Evolutionary conservation across 805 yeast species (phyloP).

Genomic region (Starmerella geochares): DNA sequence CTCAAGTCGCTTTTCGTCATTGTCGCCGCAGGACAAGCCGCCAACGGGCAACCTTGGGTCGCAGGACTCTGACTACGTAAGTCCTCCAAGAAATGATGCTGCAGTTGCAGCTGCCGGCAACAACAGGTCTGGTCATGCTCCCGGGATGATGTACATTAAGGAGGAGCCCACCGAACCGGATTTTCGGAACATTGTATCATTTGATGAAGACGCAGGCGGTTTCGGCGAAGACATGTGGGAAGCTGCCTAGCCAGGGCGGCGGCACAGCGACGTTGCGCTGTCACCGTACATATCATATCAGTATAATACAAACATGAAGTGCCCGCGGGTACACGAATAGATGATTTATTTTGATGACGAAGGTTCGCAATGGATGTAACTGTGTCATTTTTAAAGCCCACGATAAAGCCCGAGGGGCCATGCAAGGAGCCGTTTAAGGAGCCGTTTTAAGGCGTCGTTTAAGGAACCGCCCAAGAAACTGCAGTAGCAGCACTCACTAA

Average conservation of each 20-base stretch:
- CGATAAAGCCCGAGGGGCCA: no score
- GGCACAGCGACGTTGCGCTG: not conserved
- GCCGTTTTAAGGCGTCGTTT: no score
- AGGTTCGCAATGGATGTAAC: no score
- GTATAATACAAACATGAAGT: not conserved
- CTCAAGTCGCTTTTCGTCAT: conserved; percentile 6
- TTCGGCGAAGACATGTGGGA: conserved; percentile 7
- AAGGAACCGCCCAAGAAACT: no score
- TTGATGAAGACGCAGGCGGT: not conserved
- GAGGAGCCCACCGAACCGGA: conserved; percentile 4
- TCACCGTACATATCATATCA: not conserved
- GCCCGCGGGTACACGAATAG: conserved; percentile 1
- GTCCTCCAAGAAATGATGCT: not conserved
- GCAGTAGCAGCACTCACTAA: no score
- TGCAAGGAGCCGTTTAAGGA: no score
- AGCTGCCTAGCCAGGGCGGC: not conserved
- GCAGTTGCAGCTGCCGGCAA: not conserved
- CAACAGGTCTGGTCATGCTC: not conserved
- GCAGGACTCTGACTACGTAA: not conserved
- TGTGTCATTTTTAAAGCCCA: no score
- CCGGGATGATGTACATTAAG: conserved; percentile 2
- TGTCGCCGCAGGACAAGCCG: conserved; percentile 1
- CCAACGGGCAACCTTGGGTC: not conserved
- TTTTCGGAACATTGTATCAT: conserved; percentile 3
- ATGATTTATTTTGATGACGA: not conserved